Percentiles rank a stretch among this genome's conserved stretches.
phyloP scores from a whole-genome alignment of 2,329 filamentous ascomycete genomes.

The Pleomassaria siparia region DNA sequence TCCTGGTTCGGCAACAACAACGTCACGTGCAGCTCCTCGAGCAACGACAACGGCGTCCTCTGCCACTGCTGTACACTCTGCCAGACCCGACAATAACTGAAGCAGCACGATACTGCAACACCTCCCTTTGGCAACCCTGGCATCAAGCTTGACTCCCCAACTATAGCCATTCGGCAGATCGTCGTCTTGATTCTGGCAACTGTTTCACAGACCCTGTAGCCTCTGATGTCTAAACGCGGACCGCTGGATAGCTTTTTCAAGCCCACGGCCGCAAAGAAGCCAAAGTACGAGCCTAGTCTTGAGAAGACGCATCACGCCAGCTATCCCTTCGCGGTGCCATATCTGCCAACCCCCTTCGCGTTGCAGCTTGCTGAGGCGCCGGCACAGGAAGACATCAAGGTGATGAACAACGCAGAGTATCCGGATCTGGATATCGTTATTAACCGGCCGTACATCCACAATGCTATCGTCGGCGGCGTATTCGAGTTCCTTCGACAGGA shows the following conservation, averaged over 20 bases:
- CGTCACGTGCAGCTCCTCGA: too few relatives aligned
- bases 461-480: slow-evolving; percentile 57
- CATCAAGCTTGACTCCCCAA: too few relatives aligned
- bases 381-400: slow-evolving; percentile 53
- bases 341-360: slow-evolving; percentile 49
- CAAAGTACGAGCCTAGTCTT: slow-evolving; percentile 34
- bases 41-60: too few relatives aligned
- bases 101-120: too few relatives aligned
- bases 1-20: too few relatives aligned
- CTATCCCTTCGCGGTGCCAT: slow-evolving; percentile 56
- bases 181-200: too few relatives aligned
- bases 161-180: too few relatives aligned
- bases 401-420: slow-evolving; percentile 58
- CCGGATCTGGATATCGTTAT: slow-evolving; percentile 73
- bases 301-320: slow-evolving; percentile 48
- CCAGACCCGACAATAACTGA: too few relatives aligned
- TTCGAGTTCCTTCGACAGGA: slow-evolving; percentile 72
- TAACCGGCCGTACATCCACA: slow-evolving; percentile 71
- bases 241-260: slow-evolving; percentile 72
- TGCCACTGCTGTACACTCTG: too few relatives aligned
- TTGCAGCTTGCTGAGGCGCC: slow-evolving; percentile 50
- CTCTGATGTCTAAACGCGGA: slow-evolving; percentile 51
- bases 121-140: too few relatives aligned
- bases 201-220: background rate
- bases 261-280: slow-evolving; percentile 46